Percentiles rank a stretch among this genome's conserved stretches.
phyloP scores from a whole-genome alignment of 73 alveolate species.

The Symbiodinium natans region DNA sequence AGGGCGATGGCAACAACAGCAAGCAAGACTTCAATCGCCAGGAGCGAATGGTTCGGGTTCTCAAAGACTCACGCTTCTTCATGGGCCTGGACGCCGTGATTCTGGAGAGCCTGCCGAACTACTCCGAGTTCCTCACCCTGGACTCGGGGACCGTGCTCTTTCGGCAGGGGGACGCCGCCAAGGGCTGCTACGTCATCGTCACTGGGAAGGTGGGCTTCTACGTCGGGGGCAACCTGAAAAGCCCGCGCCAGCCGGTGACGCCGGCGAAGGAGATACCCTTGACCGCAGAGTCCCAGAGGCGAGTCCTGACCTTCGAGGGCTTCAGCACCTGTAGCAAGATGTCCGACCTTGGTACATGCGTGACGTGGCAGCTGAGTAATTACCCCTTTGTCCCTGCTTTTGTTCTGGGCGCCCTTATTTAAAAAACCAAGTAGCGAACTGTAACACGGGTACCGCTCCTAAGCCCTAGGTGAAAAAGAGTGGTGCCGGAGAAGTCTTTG shows the following conservation, averaged over 20 bases:
- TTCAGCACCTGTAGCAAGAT: slow-evolving; percentile 70
- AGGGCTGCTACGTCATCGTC: slow-evolving; percentile 75
- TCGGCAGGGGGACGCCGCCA: slow-evolving; percentile 85
- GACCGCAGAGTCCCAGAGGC: slow-evolving; percentile 48
- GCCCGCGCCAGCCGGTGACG: slow-evolving; percentile 65
- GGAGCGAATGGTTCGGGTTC: slow-evolving; percentile 62
- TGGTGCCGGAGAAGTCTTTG: slow-evolving; percentile 41
- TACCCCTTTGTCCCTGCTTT: not conserved
- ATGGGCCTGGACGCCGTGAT: slow-evolving; percentile 63
- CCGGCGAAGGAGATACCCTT: not conserved
- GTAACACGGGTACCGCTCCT: no score
- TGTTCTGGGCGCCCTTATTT: not conserved
- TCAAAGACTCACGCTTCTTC: slow-evolving; percentile 73
- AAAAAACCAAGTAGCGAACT: no score
- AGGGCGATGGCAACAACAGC: not conserved
- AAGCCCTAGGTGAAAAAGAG: not conserved
- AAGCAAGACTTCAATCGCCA: slow-evolving; percentile 26
- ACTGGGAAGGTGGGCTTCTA: slow-evolving; percentile 87
- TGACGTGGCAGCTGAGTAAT: not conserved
- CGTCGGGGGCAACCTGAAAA: slow-evolving; percentile 33
- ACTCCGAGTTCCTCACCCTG: slow-evolving; percentile 23
- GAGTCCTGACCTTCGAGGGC: slow-evolving; percentile 47
- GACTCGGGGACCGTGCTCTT: slow-evolving; percentile 41
- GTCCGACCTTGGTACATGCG: slow-evolving; percentile 68
- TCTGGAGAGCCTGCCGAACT: slow-evolving; percentile 38